These are phyloP conservation scores for Hanseniaspora taiwanica DNA, from an alignment of 805 yeast species.

Conservation along the genomic window DNA sequence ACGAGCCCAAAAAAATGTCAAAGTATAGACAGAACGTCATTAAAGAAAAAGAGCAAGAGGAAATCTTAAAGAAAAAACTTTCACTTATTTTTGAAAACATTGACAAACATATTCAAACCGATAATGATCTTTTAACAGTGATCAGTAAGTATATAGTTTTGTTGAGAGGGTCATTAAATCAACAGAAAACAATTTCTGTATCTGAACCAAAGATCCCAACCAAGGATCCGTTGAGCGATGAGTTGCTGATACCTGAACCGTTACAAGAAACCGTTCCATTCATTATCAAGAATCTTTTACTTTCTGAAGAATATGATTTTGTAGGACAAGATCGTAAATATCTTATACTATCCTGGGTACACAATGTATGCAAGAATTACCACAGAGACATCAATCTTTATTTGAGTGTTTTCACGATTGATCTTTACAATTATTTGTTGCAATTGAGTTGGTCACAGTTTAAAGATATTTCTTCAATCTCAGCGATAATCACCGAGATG, in stretches of 20 bases:
- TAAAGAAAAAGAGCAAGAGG: neutral
- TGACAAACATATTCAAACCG: slow-evolving; percentile 10
- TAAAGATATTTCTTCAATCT: slow-evolving; percentile 13
- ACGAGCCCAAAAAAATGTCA: neutral
- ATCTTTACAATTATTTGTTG: slow-evolving; percentile 19
- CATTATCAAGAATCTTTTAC: slow-evolving; percentile 12
- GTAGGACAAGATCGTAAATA: slow-evolving; percentile 16
- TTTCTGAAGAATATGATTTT: slow-evolving; percentile 8
- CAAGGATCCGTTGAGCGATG: neutral
- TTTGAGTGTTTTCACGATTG: slow-evolving; percentile 18
- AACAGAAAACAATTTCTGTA: neutral
- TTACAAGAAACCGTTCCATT: slow-evolving; percentile 17
- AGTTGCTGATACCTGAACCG: slow-evolving; percentile 16
- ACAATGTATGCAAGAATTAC: slow-evolving; percentile 16
- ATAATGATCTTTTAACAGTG: slow-evolving; percentile 14
- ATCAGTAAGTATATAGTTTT: slow-evolving; percentile 7
- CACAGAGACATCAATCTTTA: slow-evolving; percentile 16
- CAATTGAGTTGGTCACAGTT: slow-evolving; percentile 19
- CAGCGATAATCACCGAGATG: slow-evolving; percentile 18
- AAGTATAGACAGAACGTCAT: neutral
- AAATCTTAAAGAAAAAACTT: slow-evolving; percentile 6
- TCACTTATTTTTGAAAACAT: slow-evolving; percentile 11
- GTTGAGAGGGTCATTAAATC: neutral
- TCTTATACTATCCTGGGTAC: slow-evolving; percentile 14
- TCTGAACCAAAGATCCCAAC: too few relatives aligned